Base-by-base conservation (phyloP, 768 basidiomycete species). In the Nevesoporus exiguus region DNA sequence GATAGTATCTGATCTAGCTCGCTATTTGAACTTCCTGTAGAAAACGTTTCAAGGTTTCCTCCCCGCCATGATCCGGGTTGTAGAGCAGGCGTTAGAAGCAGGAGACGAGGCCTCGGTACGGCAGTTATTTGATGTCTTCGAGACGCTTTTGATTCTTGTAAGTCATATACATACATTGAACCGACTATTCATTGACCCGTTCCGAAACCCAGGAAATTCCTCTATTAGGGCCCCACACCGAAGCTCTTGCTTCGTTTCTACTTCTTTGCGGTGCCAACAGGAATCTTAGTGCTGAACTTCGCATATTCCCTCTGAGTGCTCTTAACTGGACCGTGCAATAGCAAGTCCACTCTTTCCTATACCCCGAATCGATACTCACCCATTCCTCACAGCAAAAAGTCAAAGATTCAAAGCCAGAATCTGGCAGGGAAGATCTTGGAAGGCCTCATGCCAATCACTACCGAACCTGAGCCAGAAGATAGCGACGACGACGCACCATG, bases 291-390 rank as follows among this genome's bases (percentile, higher is more conserved):
- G 71, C 74, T 45, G 93, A 90, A 48, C 82, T 97, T 54, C 88
- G 97, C 53, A 82, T 94, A 55, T 86, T 97, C 61, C 86, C 90
- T 10, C 80, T 99, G 36, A 98, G 98, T 65, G 89, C 91, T 7
- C 82, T 99, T 9, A 90, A 93, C 66, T 98, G 95, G 95, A 93
- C 94, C 8, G 87, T 98, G 50, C 89, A 95, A 78, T 98, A 98
- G 93, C 86, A 64, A 63, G 87, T 74, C 7, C 1, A 4, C 19
- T 29, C 13, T 42, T 33, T 17, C 36, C 33, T 10, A 7, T n/a
- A 14, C 14, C 11, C 27, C 34, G 3, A 19, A 25, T 19, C 19
- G n/a, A 40, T 49, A 9, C 27, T 45, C 7, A 51, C 22, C 37
- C 47, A 40, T 49, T 61, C 44, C 15, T 49, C 52, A 60, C 63